Conservation (phyloP, 2,329 filamentous ascomycete genomes). For the Aspergillus sojae region DNA sequence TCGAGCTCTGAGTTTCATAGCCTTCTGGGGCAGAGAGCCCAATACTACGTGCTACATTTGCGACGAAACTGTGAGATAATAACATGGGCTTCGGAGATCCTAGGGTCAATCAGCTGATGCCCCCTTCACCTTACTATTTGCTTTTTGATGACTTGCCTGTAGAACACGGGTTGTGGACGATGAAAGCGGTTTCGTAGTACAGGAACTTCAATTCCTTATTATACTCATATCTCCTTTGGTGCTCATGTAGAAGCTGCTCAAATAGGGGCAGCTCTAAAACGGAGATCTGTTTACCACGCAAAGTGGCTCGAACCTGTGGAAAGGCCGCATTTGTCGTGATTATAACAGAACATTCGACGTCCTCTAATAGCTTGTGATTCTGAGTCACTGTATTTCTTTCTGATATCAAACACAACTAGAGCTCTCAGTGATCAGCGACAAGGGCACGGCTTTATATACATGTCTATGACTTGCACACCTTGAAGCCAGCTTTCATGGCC, state of each 20-base stretch:
- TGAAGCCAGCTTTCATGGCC: conserved; percentile 7
- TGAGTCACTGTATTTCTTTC: not conserved
- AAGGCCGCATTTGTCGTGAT: conserved; percentile 3
- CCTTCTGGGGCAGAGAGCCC: conserved; percentile 1
- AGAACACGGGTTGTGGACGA: not conserved
- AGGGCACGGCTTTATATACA: conserved; percentile 1
- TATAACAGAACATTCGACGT: conserved; percentile 1
- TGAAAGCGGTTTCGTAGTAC: conserved; percentile 1
- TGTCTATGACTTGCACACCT: conserved; percentile 7
- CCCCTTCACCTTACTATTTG: not conserved
- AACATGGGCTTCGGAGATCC: not conserved
- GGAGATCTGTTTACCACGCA: not conserved
- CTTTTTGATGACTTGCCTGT: not conserved
- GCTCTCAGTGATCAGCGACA: conserved; percentile 7
- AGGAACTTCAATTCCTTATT: not conserved
- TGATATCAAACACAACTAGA: conserved; percentile 3
- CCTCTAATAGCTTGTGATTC: conserved; percentile 1
- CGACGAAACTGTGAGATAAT: not conserved
- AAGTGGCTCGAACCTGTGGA: not conserved
- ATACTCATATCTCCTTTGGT: not conserved
- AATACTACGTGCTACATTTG: conserved; percentile 4
- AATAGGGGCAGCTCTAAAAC: conserved; percentile 1
- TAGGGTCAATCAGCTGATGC: not conserved
- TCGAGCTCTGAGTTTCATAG: conserved; percentile 3
- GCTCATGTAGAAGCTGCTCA: not conserved